Evolutionary conservation across 345 rosid genomes (phyloP).

Genomic region (Ailanthus altissimus): DNA sequence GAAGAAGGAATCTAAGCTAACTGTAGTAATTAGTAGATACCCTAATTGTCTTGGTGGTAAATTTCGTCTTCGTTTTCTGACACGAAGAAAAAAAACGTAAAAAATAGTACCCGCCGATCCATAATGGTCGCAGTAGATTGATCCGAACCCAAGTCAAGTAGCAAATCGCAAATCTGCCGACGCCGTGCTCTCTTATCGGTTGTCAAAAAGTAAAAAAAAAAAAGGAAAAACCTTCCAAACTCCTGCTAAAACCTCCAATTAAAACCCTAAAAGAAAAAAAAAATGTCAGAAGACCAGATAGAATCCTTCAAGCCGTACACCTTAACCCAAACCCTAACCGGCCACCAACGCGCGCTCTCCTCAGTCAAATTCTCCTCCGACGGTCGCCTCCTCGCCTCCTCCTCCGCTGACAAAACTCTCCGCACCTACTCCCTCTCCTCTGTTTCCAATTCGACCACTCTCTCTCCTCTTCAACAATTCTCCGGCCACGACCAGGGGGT

Average conservation of each 20-base stretch:
- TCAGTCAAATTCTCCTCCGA: constrained; percentile 86
- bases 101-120: too few species aligned
- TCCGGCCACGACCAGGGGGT: constrained; percentile 77
- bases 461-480: constrained; percentile 52
- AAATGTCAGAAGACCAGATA: constrained; percentile 25
- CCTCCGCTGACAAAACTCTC: constrained; percentile 86
- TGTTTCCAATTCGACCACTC: constrained; percentile 29
- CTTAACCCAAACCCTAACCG: constrained; percentile 71
- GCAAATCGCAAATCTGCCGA: neutral
- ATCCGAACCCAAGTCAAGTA: too few species aligned
- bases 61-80: too few species aligned
- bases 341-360: constrained; percentile 71
- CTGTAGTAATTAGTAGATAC: too few species aligned
- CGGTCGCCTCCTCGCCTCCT: constrained; percentile 82
- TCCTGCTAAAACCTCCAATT: neutral
- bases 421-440: constrained; percentile 61
- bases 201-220: neutral
- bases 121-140: too few species aligned
- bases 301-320: constrained; percentile 65
- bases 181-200: neutral
- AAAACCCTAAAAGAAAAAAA: neutral
- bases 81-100: too few species aligned
- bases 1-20: too few species aligned
- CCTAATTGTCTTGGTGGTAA: too few species aligned
- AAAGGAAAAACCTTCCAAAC: neutral